Evolutionary conservation across 768 basidiomycete species (phyloP), one percentile per base, ranked within the genome.

Genomic region (Lepiota venenata): DNA sequence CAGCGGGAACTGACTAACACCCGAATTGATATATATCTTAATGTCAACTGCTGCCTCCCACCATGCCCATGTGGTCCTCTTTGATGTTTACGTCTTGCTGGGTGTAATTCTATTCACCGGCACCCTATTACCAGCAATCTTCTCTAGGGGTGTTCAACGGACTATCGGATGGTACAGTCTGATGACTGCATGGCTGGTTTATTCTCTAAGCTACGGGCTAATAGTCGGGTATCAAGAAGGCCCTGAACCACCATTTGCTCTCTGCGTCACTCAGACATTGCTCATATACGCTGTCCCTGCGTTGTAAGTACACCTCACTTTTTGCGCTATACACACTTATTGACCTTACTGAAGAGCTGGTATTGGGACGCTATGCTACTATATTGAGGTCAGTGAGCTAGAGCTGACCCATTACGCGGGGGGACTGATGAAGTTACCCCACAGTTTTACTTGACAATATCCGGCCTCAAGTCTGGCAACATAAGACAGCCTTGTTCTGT

Each of bases 21-120:
- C 10, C 25, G 25, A 5, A 25, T 25, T 25, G 25, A 25, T 25
- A 32, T 9, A 32, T 7, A 9, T 25, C 20, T 18, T 32, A 4
- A 55, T 55, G 53, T 25, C 46, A 11, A 32, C 27, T 32, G 8
- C 32, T 9, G 10, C 32, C 10, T 32, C 46, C n/a, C 46, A 37
- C 22, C 53, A 55, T 47, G 27, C 53, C 8, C 39, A 48, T 29
- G 53, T 55, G 22, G 53, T 55, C 38, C 29, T 55, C 14, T 55
- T 47, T 47, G 53, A 55, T 36, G 46, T 29, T 5, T 35, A 29
- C 18, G 53, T 37, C 1, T 15, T 55, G 4, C 11, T 47, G 27
- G 46, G 39, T 21, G 15, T 45, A 4, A 14, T 52, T 15, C 42
- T 52, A 14, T 37, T 16, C 12, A 4, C 14, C 22, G 12, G 22